Evolutionary conservation across 306 rosid genomes (phyloP).

Genomic region (Malus sylvestris): DNA sequence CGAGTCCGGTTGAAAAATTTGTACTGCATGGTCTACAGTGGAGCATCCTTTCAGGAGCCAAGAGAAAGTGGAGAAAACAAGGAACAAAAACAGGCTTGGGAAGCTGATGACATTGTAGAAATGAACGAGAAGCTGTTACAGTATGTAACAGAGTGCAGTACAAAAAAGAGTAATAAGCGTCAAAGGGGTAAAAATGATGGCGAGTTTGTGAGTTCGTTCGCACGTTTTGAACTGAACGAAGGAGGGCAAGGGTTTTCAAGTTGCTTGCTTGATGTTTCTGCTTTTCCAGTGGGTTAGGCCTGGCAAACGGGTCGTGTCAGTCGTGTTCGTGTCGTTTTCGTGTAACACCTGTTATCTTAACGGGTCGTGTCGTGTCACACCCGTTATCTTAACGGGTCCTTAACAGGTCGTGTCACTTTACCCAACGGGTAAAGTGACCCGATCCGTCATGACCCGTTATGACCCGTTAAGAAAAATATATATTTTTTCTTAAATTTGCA

Average conservation of each 20-base stretch:
- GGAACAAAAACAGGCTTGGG: constrained; percentile 30
- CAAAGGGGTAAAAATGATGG: background rate
- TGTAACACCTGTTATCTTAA: no score
- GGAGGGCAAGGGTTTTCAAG: constrained; percentile 62
- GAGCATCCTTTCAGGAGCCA: constrained; percentile 19
- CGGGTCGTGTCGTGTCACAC: no score
- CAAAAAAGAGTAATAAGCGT: background rate
- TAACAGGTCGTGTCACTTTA: no score
- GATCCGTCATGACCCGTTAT: no score
- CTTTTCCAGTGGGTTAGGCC: constrained; percentile 48
- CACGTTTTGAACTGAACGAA: constrained; percentile 33
- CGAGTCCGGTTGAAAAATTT: constrained; percentile 21
- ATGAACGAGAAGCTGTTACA: constrained; percentile 30
- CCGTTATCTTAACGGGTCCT: no score
- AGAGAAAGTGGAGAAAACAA: background rate
- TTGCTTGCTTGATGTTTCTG: constrained; percentile 58
- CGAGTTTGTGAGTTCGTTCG: constrained; percentile 22
- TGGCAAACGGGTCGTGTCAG: no score
- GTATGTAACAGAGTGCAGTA: constrained; percentile 24
- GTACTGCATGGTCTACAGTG: constrained; percentile 48
- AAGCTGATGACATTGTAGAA: constrained; percentile 33
- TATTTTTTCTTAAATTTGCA: no score
- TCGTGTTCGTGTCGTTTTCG: no score
- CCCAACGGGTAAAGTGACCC: no score
- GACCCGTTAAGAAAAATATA: no score